Base-by-base conservation (phyloP, 1,139 yeast genomes). In the Yarrowia galli region DNA sequence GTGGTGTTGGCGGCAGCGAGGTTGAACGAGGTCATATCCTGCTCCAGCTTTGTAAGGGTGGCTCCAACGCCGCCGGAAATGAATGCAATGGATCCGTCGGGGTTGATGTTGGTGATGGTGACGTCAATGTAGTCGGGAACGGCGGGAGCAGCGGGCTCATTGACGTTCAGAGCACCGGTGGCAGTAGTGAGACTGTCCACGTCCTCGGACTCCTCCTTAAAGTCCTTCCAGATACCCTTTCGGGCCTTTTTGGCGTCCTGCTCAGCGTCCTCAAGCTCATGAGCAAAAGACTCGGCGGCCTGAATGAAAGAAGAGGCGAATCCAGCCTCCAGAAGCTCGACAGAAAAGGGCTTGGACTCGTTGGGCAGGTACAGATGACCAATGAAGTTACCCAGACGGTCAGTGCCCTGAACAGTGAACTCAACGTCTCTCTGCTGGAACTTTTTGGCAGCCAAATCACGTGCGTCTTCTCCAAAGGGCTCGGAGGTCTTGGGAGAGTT, bases 371-470 rank as follows among this genome's bases (percentile, higher is more conserved):
- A 89, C 67, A 91, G 74, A 73, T 88, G 86, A 67, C 97, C 96
- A 75, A 91, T 86, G 73, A 91, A 92, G 0, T 90, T 91, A 69
- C 97, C 97, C 70, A 89, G 82, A 75, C 88, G 89, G 76, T 92
- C 97, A 68, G 85, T 84, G 69, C 85, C 89, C 71, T 86, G 85
- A 35, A 91, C 84, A 68, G 88, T 89, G 72, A 91, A 81, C 72
- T 85, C 87, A 63, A 91, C 89, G 71, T 87, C 90, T 74, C 92
- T 84, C 79, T 92, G 97, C 76, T 87, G 82, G 68, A 85, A 82
- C 71, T 84, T 83, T 70, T 82, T 83, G 74, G 82, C 83, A 71
- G 88, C 83, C 74, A 79, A 87, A 65, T 82, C 84, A 58, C 86
- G 76, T 0, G 91, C 92, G 65, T 81, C 84, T 28, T 84, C 86